Percentiles rank a stretch among this genome's conserved stretches.
Evolutionary conservation across 306 rosid species (phyloP).

Genomic region (Ceratonia siliqua): DNA sequence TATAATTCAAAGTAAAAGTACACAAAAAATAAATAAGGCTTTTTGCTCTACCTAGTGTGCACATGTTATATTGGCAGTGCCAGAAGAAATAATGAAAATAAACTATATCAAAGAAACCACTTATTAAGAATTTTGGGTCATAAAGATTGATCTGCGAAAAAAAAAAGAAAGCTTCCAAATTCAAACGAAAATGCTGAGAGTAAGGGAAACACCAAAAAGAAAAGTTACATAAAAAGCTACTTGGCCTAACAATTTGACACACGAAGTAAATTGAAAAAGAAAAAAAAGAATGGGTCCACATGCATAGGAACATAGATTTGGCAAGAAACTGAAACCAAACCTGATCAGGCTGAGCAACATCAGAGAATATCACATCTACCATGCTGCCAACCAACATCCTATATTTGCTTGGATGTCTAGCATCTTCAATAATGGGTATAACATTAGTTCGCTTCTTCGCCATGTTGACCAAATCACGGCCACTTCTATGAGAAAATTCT

Average conservation of each 20-base stretch:
- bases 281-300: not conserved
- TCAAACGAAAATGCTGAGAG: not conserved
- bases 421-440: slow-evolving; percentile 94
- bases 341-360: slow-evolving; percentile 82
- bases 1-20: not conserved
- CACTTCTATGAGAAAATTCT: slow-evolving; percentile 94
- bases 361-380: slow-evolving; percentile 99
- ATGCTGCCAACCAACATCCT: slow-evolving; percentile 92
- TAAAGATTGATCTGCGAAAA: no score
- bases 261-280: no score
- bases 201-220: not conserved
- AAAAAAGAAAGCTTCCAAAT: not conserved
- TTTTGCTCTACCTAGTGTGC: no score
- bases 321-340: not conserved
- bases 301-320: not conserved
- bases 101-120: no score
- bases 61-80: no score
- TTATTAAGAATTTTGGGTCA: no score
- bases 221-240: not conserved
- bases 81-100: no score
- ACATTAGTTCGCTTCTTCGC: slow-evolving; percentile 90
- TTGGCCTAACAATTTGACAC: not conserved
- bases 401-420: slow-evolving; percentile 92
- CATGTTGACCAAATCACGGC: slow-evolving; percentile 95
- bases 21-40: no score